phyloP scores from a whole-genome alignment of 352 stramenopile species.

The Pythium plurisporium region DNA sequence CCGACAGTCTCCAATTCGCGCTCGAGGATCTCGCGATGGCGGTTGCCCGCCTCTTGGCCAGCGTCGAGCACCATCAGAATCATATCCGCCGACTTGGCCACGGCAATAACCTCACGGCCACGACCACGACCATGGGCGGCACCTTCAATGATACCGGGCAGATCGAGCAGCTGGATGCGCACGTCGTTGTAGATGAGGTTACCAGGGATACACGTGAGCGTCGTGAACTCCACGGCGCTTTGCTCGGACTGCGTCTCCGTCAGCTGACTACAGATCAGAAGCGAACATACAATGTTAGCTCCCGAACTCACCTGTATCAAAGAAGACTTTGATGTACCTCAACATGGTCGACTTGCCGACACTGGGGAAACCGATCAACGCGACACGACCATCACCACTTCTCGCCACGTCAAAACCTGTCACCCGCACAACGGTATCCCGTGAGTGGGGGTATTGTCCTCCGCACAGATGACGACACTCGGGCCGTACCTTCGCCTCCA shows the following conservation, averaged over 20 bases:
- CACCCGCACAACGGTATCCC: no score
- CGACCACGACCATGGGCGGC: constrained; percentile 96
- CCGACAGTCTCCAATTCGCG: constrained; percentile 98
- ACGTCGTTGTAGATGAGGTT: constrained; percentile 96
- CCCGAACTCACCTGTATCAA: not conserved
- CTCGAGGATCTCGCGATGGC: constrained; percentile 95
- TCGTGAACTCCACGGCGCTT: constrained; percentile 98
- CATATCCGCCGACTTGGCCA: constrained; percentile 97
- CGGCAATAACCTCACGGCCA: constrained; percentile 98
- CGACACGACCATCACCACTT: constrained; percentile 96
- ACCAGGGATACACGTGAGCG: constrained; percentile 97
- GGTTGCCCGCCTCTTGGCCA: constrained; percentile 97
- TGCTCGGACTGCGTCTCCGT: constrained; percentile 96
- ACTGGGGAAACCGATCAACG: constrained; percentile 94
- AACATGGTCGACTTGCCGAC: constrained; percentile 87
- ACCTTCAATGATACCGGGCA: constrained; percentile 99
- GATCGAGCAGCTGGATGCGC: constrained; percentile 98
- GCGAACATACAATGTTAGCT: no score
- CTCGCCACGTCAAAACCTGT: constrained; percentile 94
- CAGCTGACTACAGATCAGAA: constrained; percentile 86
- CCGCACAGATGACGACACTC: no score
- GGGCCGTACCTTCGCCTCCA: constrained; percentile 79
- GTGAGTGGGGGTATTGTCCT: no score
- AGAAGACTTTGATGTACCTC: constrained; percentile 33
- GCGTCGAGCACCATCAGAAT: constrained; percentile 99